Conservation (phyloP, 805 yeast species). For the Hanseniaspora jakobsenii region DNA sequence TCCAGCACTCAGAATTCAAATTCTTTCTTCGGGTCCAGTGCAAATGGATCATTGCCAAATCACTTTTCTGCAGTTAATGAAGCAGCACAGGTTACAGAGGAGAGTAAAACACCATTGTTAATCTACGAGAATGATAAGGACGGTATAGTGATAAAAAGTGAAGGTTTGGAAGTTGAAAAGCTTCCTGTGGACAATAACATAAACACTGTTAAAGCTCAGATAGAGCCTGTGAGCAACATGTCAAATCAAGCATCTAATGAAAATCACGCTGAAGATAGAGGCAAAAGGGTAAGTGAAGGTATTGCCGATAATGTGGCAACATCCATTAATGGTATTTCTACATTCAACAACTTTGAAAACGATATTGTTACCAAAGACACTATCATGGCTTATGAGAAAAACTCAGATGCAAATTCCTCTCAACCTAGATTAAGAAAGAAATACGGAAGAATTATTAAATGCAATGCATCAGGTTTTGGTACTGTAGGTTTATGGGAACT, state of each 20-base stretch:
- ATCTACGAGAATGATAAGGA: not conserved
- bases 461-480: conserved; percentile 30
- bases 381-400: not conserved
- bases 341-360: not conserved
- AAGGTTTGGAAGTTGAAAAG: conserved; percentile 4
- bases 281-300: no score
- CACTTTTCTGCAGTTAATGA: not conserved
- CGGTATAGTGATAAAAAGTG: conserved; percentile 4
- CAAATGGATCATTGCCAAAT: not conserved
- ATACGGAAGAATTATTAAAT: conserved; percentile 75
- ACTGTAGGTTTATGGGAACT: conserved; percentile 64
- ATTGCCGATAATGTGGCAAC: no score
- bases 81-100: not conserved
- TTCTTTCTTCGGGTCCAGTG: not conserved
- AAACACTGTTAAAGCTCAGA: no score
- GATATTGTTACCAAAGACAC: conserved; percentile 4
- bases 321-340: conserved; percentile 8
- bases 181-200: conserved; percentile 1
- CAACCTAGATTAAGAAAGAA: conserved; percentile 63
- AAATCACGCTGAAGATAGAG: no score
- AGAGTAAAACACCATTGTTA: not conserved
- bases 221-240: no score
- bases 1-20: not conserved
- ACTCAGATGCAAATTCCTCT: not conserved
- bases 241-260: no score